A percentile compares a stretch with the other conserved stretches of the same genome.
These are phyloP conservation scores for Pythium brassicae DNA, from an alignment of 352 stramenopile species.

Conservation along the genomic window DNA sequence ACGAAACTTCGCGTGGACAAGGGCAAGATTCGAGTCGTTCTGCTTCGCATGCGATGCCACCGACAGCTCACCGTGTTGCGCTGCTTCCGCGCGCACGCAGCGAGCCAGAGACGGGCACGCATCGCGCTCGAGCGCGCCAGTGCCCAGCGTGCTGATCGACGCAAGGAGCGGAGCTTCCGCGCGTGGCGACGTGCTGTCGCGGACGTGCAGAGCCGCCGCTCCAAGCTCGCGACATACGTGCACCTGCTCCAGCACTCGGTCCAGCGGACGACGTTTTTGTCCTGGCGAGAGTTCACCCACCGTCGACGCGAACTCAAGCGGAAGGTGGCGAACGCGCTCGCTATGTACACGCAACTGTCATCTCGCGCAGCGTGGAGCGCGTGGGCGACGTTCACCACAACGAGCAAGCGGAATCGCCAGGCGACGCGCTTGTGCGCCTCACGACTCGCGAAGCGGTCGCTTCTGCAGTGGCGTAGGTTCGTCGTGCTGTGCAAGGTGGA, in stretches of 20 bases:
- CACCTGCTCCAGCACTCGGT: conserved; percentile 30
- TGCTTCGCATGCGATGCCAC: conserved; percentile 24
- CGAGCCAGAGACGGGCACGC: conserved; percentile 10
- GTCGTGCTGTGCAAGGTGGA: conserved; percentile 48
- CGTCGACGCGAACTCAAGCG: conserved; percentile 14
- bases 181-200: conserved; percentile 17
- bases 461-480: conserved; percentile 36
- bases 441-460: conserved; percentile 3
- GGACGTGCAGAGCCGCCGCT: conserved; percentile 3
- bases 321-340: conserved; percentile 23
- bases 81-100: conserved; percentile 5
- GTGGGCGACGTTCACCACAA: conserved; percentile 20
- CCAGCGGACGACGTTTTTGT: conserved; percentile 32
- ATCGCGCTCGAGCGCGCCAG: neutral
- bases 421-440: conserved; percentile 12
- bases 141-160: neutral
- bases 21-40: conserved; percentile 15
- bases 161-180: conserved; percentile 10
- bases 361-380: conserved; percentile 23
- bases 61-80: conserved; percentile 20
- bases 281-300: conserved; percentile 26
- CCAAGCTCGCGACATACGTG: conserved; percentile 30
- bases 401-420: conserved; percentile 11
- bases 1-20: conserved; percentile 9
- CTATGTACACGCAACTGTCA: conserved; percentile 24